Conservation (phyloP, 352 stramenopile genomes). For the Phytophthora kernoviae region DNA sequence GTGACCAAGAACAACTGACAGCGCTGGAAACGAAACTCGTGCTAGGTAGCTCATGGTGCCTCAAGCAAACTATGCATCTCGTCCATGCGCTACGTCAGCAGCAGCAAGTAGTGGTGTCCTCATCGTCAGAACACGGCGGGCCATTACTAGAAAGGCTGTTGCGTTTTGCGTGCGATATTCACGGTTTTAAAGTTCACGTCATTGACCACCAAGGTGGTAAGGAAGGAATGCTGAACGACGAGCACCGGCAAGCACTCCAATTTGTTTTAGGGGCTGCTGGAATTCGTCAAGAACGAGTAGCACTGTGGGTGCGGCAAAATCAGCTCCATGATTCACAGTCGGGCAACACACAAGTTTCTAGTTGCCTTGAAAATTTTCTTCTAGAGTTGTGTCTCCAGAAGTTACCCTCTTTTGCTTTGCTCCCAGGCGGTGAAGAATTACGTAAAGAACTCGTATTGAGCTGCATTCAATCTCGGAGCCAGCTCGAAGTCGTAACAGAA, state of each 20-base stretch:
- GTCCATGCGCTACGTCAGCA: constrained; percentile 39
- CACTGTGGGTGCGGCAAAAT: constrained; percentile 34
- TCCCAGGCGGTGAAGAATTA: constrained; percentile 33
- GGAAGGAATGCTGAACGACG: not conserved
- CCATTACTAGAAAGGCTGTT: constrained; percentile 30
- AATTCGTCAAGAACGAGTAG: constrained; percentile 41
- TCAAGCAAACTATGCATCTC: constrained; percentile 44
- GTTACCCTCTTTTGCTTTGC: constrained; percentile 39
- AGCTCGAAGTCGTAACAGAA: constrained; percentile 43
- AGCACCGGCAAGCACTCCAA: constrained; percentile 5
- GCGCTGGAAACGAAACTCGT: constrained; percentile 27
- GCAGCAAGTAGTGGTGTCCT: constrained; percentile 34
- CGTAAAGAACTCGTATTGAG: constrained; percentile 36
- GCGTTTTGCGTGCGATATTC: constrained; percentile 42
- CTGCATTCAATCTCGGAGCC: constrained; percentile 38
- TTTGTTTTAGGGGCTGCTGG: constrained; percentile 24
- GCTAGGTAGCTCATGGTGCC: constrained; percentile 36
- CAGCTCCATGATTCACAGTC: constrained; percentile 6
- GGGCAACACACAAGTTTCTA: constrained; percentile 1
- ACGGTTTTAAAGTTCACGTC: constrained; percentile 38
- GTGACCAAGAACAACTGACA: constrained; percentile 8
- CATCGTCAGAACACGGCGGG: constrained; percentile 4
- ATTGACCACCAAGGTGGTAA: constrained; percentile 4
- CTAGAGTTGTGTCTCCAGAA: constrained; percentile 41
- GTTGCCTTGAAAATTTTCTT: constrained; percentile 26